Evolutionary conservation across 2,329 filamentous ascomycete genomes (phyloP), one percentile per base, ranked within the genome.

Genomic region (Claviceps paspali): DNA sequence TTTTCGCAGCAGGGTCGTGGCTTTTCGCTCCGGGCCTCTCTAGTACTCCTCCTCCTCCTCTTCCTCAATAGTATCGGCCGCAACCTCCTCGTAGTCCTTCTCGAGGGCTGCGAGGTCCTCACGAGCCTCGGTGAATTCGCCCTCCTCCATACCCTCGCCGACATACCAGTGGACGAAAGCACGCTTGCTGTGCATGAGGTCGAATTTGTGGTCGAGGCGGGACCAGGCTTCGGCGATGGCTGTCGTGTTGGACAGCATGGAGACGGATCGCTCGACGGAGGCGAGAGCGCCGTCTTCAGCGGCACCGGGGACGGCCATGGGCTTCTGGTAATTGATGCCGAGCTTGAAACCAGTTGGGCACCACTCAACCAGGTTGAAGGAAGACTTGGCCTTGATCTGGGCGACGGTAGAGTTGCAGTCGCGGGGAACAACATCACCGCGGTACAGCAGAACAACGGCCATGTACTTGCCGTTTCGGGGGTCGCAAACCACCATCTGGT

Each of bases 71-170:
- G 79, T 82, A 60, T 87, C 82, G 55, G 68, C 73, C 43, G 81
- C 82, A 49, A 87, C 82, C 68, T 87, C 82, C 61, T 86, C 82
- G 56, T 88, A 88, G 52, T 88, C 82, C 67, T 80, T 83, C 69
- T 88, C 83, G 24, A 91, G 68, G 33, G 83, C 83, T 44, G 83
- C 83, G 43, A 91, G 68, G 57, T 91, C 83, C 65, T 91, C 83
- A 49, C 83, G 79, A 43, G 83, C 83, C 62, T 91, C 83, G 45
- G 78, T 82, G 66, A 91, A 91, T 61, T 91, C 83, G 51, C 83
- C 83, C 60, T 91, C 83, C 66, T 91, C 83, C 83, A 91, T 91
- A 64, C 83, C 83, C 65, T 91, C 83, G 47, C 83, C 83, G 38
- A 91, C 83, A 48, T 82, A 82, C 78, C 78, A 82, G 63, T 82